phyloP scores from a whole-genome alignment of 306 rosid genomes.

The Vigna unguiculata region DNA sequence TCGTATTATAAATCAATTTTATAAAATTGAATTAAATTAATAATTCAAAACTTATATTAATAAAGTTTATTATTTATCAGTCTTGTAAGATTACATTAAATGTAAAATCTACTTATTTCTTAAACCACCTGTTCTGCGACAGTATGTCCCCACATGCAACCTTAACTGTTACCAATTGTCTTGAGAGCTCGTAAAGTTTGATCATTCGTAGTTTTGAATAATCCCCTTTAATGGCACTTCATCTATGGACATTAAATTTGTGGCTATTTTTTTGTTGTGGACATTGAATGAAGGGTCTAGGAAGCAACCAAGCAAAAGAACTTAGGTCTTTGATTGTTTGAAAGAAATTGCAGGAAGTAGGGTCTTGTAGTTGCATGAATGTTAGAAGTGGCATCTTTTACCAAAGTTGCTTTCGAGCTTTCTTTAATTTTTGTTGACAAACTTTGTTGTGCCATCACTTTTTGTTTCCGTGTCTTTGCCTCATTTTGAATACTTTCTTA shows the following conservation, averaged over 20 bases:
- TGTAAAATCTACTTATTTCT: too few relatives aligned
- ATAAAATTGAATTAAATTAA: too few relatives aligned
- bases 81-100: too few relatives aligned
- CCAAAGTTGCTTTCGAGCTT: slow-evolving; percentile 52
- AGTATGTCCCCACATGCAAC: neutral
- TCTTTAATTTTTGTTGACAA: slow-evolving; percentile 23
- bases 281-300: slow-evolving; percentile 38
- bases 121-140: neutral
- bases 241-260: slow-evolving; percentile 30
- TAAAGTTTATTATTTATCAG: too few relatives aligned
- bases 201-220: slow-evolving; percentile 30
- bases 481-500: neutral
- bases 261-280: neutral
- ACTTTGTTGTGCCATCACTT: slow-evolving; percentile 29
- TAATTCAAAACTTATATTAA: too few relatives aligned
- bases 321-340: slow-evolving; percentile 28
- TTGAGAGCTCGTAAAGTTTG: neutral
- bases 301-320: slow-evolving; percentile 20
- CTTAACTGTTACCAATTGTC: neutral
- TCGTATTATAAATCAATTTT: too few relatives aligned
- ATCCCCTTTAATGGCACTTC: neutral
- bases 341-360: slow-evolving; percentile 21
- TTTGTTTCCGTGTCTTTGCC: slow-evolving; percentile 35
- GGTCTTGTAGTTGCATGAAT: slow-evolving; percentile 18
- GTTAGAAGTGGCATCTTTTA: slow-evolving; percentile 37